These are phyloP conservation scores for Alternaria viburni DNA, from an alignment of 2,329 filamentous ascomycete species.

Conservation along the genomic window DNA sequence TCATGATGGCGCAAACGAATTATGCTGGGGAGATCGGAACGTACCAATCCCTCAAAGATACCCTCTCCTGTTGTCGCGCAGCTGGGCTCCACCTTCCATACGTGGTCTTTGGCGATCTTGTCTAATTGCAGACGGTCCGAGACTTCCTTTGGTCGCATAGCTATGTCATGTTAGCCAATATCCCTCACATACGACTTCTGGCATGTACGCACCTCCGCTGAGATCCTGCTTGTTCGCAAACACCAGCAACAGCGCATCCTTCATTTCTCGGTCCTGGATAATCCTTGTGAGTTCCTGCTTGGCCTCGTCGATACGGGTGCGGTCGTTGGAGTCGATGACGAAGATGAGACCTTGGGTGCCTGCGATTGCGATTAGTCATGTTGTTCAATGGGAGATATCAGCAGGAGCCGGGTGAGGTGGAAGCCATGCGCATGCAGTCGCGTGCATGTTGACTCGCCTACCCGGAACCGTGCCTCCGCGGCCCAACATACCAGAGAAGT, in stretches of 20 bases:
- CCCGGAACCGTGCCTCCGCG: constrained; percentile 30
- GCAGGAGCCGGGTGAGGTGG: neutral
- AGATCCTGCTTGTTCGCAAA: constrained; percentile 99
- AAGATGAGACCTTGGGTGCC: constrained; percentile 99
- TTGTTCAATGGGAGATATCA: constrained; percentile 4
- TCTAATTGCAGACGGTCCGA: constrained; percentile 56
- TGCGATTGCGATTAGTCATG: constrained; percentile 10
- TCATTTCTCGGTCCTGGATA: constrained; percentile 98
- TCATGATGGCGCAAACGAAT: neutral
- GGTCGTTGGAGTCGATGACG: constrained; percentile 98
- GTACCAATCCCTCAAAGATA: constrained; percentile 59
- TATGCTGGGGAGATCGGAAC: constrained; percentile 5
- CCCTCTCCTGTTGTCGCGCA: constrained; percentile 61
- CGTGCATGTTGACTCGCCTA: constrained; percentile 35
- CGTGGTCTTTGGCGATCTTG: constrained; percentile 59
- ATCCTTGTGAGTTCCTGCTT: constrained; percentile 96
- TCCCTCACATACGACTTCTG: neutral
- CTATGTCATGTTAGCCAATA: constrained; percentile 35
- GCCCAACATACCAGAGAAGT: constrained; percentile 78
- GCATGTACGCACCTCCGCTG: constrained; percentile 70
- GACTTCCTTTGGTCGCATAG: constrained; percentile 59
- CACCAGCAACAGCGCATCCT: constrained; percentile 93
- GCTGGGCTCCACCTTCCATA: constrained; percentile 62
- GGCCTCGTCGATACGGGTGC: constrained; percentile 96
- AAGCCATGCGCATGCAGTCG: constrained; percentile 16